A percentile compares a stretch with the other conserved stretches of the same genome.
Conservation (phyloP, 2,329 filamentous ascomycete genomes). For the Calonectria naviculata region DNA sequence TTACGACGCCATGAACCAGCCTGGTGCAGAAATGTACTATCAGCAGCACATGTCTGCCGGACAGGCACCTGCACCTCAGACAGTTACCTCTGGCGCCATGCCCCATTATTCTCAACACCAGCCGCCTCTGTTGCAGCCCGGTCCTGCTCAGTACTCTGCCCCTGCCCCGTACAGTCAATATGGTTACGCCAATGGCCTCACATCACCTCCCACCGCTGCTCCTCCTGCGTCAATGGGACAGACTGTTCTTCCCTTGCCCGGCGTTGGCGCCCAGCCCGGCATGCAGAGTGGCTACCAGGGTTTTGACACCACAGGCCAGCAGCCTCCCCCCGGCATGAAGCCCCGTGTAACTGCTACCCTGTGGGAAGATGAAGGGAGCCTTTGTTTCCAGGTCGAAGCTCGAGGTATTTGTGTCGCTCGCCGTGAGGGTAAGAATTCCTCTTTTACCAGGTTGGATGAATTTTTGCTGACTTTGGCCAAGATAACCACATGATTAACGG, state of each 20-base stretch:
- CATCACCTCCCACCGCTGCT: conserved; percentile 78
- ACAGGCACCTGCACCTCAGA: conserved; percentile 79
- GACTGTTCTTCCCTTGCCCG: conserved; percentile 78
- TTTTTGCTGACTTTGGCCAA: conserved; percentile 47
- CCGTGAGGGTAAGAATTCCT: conserved; percentile 77
- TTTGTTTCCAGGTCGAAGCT: conserved; percentile 98
- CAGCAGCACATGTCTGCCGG: conserved; percentile 82
- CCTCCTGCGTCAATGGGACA: conserved; percentile 77
- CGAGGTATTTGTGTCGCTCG: conserved; percentile 95
- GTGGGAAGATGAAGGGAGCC: conserved; percentile 97
- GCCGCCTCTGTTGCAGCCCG: conserved; percentile 79
- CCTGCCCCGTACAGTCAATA: conserved; percentile 74
- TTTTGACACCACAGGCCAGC: conserved; percentile 89
- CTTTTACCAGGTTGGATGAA: neutral
- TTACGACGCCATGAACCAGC: conserved; percentile 78
- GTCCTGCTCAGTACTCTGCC: conserved; percentile 75
- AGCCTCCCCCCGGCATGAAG: conserved; percentile 94
- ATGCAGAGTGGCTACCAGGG: conserved; percentile 69
- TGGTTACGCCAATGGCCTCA: conserved; percentile 79
- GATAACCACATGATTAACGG: conserved; percentile 99
- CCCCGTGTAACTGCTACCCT: conserved; percentile 94
- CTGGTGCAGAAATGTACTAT: conserved; percentile 87
- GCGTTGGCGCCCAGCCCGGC: conserved; percentile 60
- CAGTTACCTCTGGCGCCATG: conserved; percentile 79
- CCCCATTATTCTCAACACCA: conserved; percentile 85